Percentiles rank a stretch among this genome's conserved stretches.
phyloP scores from a whole-genome alignment of 352 stramenopile species.

The Pelagophyceae sp. region DNA sequence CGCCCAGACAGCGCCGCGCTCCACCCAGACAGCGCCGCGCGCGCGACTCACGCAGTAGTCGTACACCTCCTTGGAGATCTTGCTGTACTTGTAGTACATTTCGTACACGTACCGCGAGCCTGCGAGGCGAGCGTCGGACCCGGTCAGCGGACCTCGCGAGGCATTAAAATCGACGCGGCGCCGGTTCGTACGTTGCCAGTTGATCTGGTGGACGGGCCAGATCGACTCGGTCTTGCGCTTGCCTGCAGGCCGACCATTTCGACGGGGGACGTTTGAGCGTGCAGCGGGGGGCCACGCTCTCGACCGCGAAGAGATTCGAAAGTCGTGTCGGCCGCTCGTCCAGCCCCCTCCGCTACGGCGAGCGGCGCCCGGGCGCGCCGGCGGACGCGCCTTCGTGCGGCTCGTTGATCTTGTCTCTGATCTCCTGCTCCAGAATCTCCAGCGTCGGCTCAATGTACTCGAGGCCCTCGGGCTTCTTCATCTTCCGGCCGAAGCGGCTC shows the following conservation, averaged over 20 bases:
- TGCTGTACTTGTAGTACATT: conserved; percentile 94
- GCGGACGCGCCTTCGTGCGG: conserved; percentile 88
- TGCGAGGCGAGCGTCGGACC: too few species aligned
- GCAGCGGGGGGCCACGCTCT: too few species aligned
- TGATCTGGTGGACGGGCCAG: conserved; percentile 98
- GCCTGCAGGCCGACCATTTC: too few species aligned
- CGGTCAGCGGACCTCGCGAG: too few species aligned
- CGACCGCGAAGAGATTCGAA: too few species aligned
- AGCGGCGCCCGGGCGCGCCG: too few species aligned
- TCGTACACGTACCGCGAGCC: conserved; percentile 99
- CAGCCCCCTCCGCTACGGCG: too few species aligned
- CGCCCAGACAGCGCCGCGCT: too few species aligned
- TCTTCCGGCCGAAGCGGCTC: conserved; percentile 70
- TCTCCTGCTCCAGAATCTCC: conserved; percentile 88
- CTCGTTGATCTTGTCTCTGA: conserved; percentile 94
- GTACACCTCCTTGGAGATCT: conserved; percentile 88
- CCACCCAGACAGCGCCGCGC: conserved; percentile 37
- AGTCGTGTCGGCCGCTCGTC: too few species aligned
- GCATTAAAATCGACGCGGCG: too few species aligned
- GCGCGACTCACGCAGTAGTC: conserved; percentile 98
- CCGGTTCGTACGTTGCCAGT: conserved; percentile 93
- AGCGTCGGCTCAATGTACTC: conserved; percentile 87
- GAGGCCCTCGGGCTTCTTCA: conserved; percentile 76
- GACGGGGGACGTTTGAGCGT: too few species aligned
- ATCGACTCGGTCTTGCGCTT: conserved; percentile 93